Percentiles rank a stretch among this genome's conserved stretches.
Evolutionary conservation across 2,329 filamentous ascomycete genomes (phyloP).

Genomic region (Exophiala viscosa): DNA sequence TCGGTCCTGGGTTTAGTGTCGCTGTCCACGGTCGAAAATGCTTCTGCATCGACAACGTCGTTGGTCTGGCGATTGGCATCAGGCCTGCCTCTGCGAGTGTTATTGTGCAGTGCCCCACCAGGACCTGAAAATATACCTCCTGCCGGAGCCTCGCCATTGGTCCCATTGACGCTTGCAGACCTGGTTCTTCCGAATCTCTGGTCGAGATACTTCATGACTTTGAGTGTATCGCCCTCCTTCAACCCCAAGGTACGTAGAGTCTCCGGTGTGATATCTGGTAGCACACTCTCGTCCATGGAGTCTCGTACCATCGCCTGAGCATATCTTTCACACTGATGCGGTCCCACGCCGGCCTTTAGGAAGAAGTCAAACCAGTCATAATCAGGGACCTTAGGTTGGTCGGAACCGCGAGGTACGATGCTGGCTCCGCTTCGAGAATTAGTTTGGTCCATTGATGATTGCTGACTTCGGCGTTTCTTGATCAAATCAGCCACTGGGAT

Average conservation of each 20-base stretch:
- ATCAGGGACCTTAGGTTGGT: slow-evolving; percentile 49
- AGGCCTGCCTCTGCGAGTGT: slow-evolving; percentile 87
- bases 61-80: slow-evolving; percentile 80
- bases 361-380: slow-evolving; percentile 99
- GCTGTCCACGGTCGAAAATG: slow-evolving; percentile 65
- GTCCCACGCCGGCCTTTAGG: slow-evolving; percentile 82
- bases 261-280: slow-evolving; percentile 81
- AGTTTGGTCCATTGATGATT: slow-evolving; percentile 36
- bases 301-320: slow-evolving; percentile 83
- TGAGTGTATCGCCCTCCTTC: slow-evolving; percentile 92
- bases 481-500: slow-evolving; percentile 81
- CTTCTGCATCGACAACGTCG: slow-evolving; percentile 82
- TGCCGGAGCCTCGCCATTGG: slow-evolving; percentile 48
- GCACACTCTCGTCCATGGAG: slow-evolving; percentile 90
- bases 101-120: slow-evolving; percentile 86
- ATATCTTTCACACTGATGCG: slow-evolving; percentile 91
- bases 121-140: slow-evolving; percentile 86
- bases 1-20: slow-evolving; percentile 42
- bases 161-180: slow-evolving; percentile 55
- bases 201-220: slow-evolving; percentile 87
- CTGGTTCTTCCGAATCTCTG: slow-evolving; percentile 67
- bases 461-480: slow-evolving; percentile 43
- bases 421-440: slow-evolving; percentile 39
- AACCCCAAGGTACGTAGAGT: slow-evolving; percentile 85
- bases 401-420: slow-evolving; percentile 27